A percentile compares a stretch with the other conserved stretches of the same genome.
phyloP scores from a whole-genome alignment of 129 eudicot genomes.

The Flaveria brownii region DNA sequence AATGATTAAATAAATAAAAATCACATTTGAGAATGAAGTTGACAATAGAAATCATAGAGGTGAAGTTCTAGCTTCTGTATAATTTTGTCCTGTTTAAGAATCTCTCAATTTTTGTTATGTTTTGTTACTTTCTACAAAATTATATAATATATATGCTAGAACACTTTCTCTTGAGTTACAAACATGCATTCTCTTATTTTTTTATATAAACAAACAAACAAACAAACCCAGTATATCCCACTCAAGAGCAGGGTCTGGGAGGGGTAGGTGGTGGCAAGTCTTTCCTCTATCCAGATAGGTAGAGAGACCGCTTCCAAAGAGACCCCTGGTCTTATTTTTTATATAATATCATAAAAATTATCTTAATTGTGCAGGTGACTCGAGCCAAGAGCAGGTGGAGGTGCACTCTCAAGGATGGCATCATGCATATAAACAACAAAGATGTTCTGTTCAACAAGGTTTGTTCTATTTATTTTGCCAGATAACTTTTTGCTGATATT shows the following conservation, averaged over 20 bases:
- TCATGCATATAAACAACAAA: conserved; percentile 85
- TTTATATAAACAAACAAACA: too few relatives aligned
- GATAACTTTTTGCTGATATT: not conserved
- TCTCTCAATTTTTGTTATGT: not conserved
- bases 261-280: too few relatives aligned
- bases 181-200: not conserved
- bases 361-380: conserved; percentile 59
- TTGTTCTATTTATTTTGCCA: conserved; percentile 6
- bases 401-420: conserved; percentile 97
- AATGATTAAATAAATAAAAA: not conserved
- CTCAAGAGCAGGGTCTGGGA: too few relatives aligned
- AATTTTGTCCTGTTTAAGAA: not conserved
- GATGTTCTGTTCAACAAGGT: conserved; percentile 97
- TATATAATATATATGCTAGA: not conserved
- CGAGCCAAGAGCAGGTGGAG: conserved; percentile 99
- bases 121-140: not conserved
- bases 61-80: not conserved
- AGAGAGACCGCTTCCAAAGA: too few relatives aligned
- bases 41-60: not conserved
- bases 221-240: too few relatives aligned
- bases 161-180: not conserved
- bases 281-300: too few relatives aligned
- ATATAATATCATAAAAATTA: not conserved
- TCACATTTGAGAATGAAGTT: not conserved
- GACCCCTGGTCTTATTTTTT: too few relatives aligned